phyloP scores from a whole-genome alignment of 495 filamentous ascomycete species.

The Mycothermus thermophilus region DNA sequence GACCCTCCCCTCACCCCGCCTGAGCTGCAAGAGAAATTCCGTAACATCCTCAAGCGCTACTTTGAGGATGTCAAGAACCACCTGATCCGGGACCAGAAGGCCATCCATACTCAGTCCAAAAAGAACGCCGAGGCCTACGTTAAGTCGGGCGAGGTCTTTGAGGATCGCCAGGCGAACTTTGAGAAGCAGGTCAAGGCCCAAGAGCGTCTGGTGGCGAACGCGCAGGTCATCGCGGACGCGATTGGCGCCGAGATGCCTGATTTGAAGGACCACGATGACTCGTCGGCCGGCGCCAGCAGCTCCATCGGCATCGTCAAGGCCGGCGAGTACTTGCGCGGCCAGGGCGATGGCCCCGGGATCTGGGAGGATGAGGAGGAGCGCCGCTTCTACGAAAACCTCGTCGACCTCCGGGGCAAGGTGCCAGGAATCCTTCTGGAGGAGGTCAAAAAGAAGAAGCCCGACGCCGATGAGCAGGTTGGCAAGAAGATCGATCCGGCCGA shows the following conservation, averaged over 20 bases:
- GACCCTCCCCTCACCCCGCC: slow-evolving; percentile 61
- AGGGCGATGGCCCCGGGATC: slow-evolving; percentile 86
- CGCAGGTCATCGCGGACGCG: slow-evolving; percentile 77
- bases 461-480: slow-evolving; percentile 48
- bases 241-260: slow-evolving; percentile 93
- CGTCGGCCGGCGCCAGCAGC: slow-evolving; percentile 47
- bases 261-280: slow-evolving; percentile 65
- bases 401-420: slow-evolving; percentile 91
- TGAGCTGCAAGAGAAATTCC: slow-evolving; percentile 76
- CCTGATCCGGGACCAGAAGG: slow-evolving; percentile 78
- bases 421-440: slow-evolving; percentile 88
- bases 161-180: slow-evolving; percentile 90
- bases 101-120: slow-evolving; percentile 64
- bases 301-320: slow-evolving; percentile 88
- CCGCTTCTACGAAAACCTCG: slow-evolving; percentile 92
- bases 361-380: slow-evolving; percentile 99
- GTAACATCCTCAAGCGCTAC: slow-evolving; percentile 75
- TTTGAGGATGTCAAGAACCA: slow-evolving; percentile 88
- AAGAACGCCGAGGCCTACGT: slow-evolving; percentile 98
- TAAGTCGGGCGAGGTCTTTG: slow-evolving; percentile 96
- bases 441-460: slow-evolving; percentile 84
- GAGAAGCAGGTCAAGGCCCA: slow-evolving; percentile 85
- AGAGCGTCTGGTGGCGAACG: slow-evolving; percentile 80
- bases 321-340: slow-evolving; percentile 80
- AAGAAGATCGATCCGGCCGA: slow-evolving; percentile 40